Percentiles rank a stretch among this genome's conserved stretches.
phyloP scores from a whole-genome alignment of 805 yeast genomes.

The Spathaspora hagerdaliae region DNA sequence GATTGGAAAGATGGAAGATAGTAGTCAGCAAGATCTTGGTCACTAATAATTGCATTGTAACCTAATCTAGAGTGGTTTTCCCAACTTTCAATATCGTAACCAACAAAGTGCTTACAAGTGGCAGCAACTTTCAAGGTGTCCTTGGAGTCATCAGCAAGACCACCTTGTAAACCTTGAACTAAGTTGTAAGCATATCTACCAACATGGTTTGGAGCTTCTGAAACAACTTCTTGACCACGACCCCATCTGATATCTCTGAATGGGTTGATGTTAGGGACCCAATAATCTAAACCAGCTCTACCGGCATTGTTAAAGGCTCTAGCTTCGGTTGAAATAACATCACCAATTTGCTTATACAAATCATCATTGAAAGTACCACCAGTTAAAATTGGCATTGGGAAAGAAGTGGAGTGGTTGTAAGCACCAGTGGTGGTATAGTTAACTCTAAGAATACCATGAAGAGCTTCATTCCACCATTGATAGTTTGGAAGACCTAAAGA shows the following conservation, averaged over 20 bases:
- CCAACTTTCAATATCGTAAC: constrained; percentile 8
- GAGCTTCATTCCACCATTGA: constrained; percentile 7
- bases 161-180: constrained; percentile 9
- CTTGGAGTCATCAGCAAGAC: constrained; percentile 3
- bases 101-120: constrained; percentile 8
- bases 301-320: constrained; percentile 5
- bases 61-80: constrained; percentile 4
- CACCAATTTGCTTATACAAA: constrained; percentile 2
- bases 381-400: constrained; percentile 5
- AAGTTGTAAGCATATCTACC: constrained; percentile 2
- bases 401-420: constrained; percentile 3
- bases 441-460: constrained; percentile 4
- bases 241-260: constrained; percentile 7
- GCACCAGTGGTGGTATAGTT: constrained; percentile 1
- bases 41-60: constrained; percentile 5
- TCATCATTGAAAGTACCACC: constrained; percentile 4
- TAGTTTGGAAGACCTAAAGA: constrained; percentile 5
- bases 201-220: constrained; percentile 6
- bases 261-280: constrained; percentile 5
- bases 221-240: constrained; percentile 8
- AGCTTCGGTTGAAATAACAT: constrained; percentile 3
- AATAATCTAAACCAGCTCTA: constrained; percentile 6
- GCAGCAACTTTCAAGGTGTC: constrained; percentile 5
- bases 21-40: constrained; percentile 7
- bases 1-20: constrained; percentile 5